phyloP scores from a whole-genome alignment of 2,329 filamentous ascomycete genomes.

The Nemania sp. region DNA sequence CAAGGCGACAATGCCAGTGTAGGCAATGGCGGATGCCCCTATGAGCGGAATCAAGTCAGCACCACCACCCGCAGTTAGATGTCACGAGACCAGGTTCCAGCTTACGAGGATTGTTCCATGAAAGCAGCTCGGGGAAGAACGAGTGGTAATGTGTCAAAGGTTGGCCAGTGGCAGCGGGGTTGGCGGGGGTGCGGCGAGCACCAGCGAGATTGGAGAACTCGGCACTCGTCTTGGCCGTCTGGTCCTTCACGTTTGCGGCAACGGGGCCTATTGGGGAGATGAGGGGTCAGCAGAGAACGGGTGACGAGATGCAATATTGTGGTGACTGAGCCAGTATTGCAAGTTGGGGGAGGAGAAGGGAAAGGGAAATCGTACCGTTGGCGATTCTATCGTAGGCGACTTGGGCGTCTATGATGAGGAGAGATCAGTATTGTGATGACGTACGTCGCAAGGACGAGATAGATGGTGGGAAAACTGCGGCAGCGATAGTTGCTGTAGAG shows the following conservation, averaged over 20 bases:
- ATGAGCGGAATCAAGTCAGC: slow-evolving; percentile 29
- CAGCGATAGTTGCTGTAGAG: background rate
- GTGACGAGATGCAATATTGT: background rate
- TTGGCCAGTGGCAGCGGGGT: slow-evolving; percentile 63
- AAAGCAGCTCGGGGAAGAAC: slow-evolving; percentile 70
- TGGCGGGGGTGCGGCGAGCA: slow-evolving; percentile 58
- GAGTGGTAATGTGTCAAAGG: slow-evolving; percentile 72
- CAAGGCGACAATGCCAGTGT: slow-evolving; percentile 58
- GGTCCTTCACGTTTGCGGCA: slow-evolving; percentile 61
- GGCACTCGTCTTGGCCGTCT: slow-evolving; percentile 57
- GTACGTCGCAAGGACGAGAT: slow-evolving; percentile 24
- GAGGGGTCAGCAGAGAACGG: slow-evolving; percentile 11
- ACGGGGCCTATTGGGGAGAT: slow-evolving; percentile 55
- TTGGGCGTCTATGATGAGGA: slow-evolving; percentile 48
- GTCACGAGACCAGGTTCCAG: slow-evolving; percentile 28
- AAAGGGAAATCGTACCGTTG: slow-evolving; percentile 46
- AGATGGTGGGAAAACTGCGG: slow-evolving; percentile 8
- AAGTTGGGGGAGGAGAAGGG: background rate
- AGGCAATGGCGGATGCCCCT: slow-evolving; percentile 70
- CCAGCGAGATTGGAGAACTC: slow-evolving; percentile 64
- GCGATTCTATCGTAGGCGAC: slow-evolving; percentile 54
- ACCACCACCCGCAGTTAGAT: slow-evolving; percentile 11
- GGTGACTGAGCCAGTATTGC: too few species aligned
- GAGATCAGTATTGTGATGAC: slow-evolving; percentile 40
- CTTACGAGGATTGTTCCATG: slow-evolving; percentile 71